These are phyloP conservation scores for Arthrobotrys pseudoclavata DNA, from an alignment of 2,329 filamentous ascomycete genomes.

Conservation along the genomic window DNA sequence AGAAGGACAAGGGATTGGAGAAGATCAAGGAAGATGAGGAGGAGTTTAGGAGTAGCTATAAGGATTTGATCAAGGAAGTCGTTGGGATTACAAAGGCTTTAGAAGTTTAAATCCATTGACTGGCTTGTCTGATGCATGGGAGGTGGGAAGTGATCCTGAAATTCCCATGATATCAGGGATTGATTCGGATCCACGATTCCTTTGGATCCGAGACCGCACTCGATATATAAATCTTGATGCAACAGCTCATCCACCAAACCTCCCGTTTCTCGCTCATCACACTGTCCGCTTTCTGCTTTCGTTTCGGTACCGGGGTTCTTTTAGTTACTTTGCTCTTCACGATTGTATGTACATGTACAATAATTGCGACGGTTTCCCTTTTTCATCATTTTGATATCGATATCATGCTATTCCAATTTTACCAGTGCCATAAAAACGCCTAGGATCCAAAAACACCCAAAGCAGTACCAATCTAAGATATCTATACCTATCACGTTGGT, in stretches of 20 bases:
- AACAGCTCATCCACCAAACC: slow-evolving; percentile 7
- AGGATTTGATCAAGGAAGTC: slow-evolving; percentile 74
- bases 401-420: slow-evolving; percentile 14
- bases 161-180: not conserved
- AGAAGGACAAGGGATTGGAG: slow-evolving; percentile 66
- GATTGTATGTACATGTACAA: slow-evolving; percentile 52
- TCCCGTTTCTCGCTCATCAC: not conserved
- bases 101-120: slow-evolving; percentile 26
- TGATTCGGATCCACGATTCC: not conserved
- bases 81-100: slow-evolving; percentile 63
- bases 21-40: slow-evolving; percentile 67
- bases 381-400: slow-evolving; percentile 9
- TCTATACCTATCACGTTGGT: not conserved
- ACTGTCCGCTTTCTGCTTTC: not conserved
- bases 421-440: slow-evolving; percentile 11
- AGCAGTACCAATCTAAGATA: not conserved
- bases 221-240: slow-evolving; percentile 11
- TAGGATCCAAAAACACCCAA: slow-evolving; percentile 7
- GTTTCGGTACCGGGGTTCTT: slow-evolving; percentile 39
- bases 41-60: slow-evolving; percentile 75
- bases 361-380: slow-evolving; percentile 34
- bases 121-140: not conserved
- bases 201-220: not conserved
- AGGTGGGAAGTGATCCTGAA: not conserved
- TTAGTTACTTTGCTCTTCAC: slow-evolving; percentile 18